These are phyloP conservation scores for Sporothrix pseudoabietina DNA, from an alignment of 2,329 filamentous ascomycete genomes.

Conservation along the genomic window DNA sequence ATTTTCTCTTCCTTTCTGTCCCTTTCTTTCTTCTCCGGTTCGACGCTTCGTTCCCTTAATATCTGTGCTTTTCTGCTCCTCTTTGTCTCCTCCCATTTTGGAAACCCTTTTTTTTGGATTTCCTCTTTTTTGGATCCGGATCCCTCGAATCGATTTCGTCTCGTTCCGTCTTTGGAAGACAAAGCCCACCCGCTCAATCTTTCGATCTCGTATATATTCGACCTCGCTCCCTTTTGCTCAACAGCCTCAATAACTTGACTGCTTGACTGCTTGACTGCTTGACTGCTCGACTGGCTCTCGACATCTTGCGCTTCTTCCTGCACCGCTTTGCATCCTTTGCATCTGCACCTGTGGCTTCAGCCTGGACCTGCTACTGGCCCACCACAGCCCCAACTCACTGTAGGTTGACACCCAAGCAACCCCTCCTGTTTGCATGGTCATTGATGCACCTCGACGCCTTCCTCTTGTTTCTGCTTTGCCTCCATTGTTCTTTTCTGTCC, in stretches of 20 bases:
- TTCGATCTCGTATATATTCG: not conserved
- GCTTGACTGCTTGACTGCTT: too few species aligned
- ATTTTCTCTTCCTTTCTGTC: not conserved
- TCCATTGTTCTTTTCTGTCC: not conserved
- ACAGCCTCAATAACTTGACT: not conserved
- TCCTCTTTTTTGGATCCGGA: constrained; percentile 18
- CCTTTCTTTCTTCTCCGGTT: not conserved
- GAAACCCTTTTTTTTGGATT: constrained; percentile 22
- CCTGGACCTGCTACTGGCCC: constrained; percentile 29
- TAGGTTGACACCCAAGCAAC: constrained; percentile 21
- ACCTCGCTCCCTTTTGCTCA: not conserved
- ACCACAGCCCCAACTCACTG: constrained; percentile 20
- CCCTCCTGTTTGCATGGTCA: not conserved
- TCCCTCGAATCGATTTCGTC: constrained; percentile 9
- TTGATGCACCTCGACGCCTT: not conserved
- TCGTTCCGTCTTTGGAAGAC: constrained; percentile 14
- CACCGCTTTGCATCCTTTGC: not conserved
- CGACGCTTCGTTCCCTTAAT: constrained; percentile 18
- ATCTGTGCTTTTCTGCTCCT: not conserved
- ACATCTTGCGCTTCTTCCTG: constrained; percentile 2
- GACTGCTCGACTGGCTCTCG: constrained; percentile 21
- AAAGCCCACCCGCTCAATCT: not conserved
- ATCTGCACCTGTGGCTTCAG: constrained; percentile 27
- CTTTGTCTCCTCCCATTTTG: constrained; percentile 5
- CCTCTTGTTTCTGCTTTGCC: not conserved